Evolutionary conservation across 2,329 filamentous ascomycete species (phyloP).

Genomic region (Colletotrichum sidae): DNA sequence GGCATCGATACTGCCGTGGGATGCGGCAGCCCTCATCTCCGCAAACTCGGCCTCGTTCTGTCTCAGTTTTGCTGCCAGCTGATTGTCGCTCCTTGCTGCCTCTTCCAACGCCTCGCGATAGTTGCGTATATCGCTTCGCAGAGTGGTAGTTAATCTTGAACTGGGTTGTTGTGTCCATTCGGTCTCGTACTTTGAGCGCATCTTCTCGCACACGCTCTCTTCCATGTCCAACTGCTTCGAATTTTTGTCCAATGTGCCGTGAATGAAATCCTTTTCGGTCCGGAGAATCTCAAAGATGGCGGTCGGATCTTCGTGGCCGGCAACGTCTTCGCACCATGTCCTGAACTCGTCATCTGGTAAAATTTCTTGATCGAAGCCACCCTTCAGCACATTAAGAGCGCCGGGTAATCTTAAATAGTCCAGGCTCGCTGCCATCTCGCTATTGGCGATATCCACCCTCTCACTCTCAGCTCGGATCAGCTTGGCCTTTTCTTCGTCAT

Average conservation of each 20-base stretch:
- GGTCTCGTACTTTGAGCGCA: conserved; percentile 94
- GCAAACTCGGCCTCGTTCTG: conserved; percentile 92
- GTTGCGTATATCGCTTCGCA: conserved; percentile 87
- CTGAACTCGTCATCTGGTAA: conserved; percentile 91
- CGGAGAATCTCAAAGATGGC: conserved; percentile 83
- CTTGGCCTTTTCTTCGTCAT: conserved; percentile 99
- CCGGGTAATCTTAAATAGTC: conserved; percentile 93
- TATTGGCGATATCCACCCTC: conserved; percentile 89
- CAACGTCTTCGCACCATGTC: conserved; percentile 93
- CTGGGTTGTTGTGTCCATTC: conserved; percentile 99
- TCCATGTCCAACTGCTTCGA: conserved; percentile 95
- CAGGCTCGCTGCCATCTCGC: conserved; percentile 94
- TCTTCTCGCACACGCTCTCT: conserved; percentile 98
- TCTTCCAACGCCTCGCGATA: conserved; percentile 92
- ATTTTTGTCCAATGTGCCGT: conserved; percentile 79
- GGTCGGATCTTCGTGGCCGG: conserved; percentile 83
- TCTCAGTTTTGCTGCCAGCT: conserved; percentile 84
- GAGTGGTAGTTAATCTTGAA: conserved; percentile 85
- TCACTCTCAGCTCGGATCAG: conserved; percentile 93
- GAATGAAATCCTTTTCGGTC: conserved; percentile 80
- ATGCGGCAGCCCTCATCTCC: conserved; percentile 91
- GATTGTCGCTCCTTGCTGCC: conserved; percentile 85
- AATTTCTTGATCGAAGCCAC: conserved; percentile 90
- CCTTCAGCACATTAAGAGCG: conserved; percentile 91
- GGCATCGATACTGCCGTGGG: conserved; percentile 86